These are phyloP conservation scores for Pseudozyma thailandica DNA, from an alignment of 1,284 basidiomycete genomes.

Conservation along the genomic window DNA sequence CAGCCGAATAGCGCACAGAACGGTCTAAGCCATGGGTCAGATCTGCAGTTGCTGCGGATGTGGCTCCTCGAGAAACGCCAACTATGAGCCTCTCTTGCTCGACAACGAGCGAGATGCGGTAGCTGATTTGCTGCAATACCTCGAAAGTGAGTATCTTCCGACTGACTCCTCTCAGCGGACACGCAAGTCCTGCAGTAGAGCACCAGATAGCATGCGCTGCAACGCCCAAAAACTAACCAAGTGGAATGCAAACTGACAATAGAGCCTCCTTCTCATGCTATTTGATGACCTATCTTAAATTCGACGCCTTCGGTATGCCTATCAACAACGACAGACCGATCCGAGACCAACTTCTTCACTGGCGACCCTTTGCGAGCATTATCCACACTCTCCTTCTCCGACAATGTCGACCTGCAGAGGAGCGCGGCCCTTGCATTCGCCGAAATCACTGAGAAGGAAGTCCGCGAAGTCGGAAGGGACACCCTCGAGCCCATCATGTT, in stretches of 20 bases:
- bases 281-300: no score
- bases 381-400: conserved; percentile 96
- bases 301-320: background rate
- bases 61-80: conserved; percentile 38
- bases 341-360: conserved; percentile 68
- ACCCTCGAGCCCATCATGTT: conserved; percentile 98
- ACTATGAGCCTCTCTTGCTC: conserved; percentile 84
- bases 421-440: conserved; percentile 98
- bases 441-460: conserved; percentile 99
- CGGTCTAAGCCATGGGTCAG: conserved; percentile 56
- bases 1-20: conserved; percentile 4
- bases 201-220: no score
- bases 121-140: conserved; percentile 94
- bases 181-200: no score
- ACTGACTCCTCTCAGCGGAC: no score
- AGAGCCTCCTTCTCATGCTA: no score
- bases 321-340: conserved; percentile 50
- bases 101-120: conserved; percentile 99
- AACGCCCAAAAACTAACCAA: no score
- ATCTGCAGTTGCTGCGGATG: conserved; percentile 62
- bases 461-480: conserved; percentile 93
- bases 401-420: conserved; percentile 98
- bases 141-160: conserved; percentile 84
- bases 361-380: conserved; percentile 86
- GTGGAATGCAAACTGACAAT: no score